These are phyloP conservation scores for Pulveroboletus sp. DNA, from an alignment of 768 basidiomycete genomes.

Conservation along the genomic window DNA sequence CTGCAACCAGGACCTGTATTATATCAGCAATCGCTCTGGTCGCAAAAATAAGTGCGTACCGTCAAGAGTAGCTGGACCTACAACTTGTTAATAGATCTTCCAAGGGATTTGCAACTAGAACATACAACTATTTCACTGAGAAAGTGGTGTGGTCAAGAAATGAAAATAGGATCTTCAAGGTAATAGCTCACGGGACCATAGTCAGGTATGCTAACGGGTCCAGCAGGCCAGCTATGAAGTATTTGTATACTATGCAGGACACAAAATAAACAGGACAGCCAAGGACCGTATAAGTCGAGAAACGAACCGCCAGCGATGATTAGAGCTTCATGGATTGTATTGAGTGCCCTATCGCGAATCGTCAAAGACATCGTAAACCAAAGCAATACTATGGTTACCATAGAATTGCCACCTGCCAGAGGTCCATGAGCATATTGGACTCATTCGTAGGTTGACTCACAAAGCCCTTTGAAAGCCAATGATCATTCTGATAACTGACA, in stretches of 20 bases:
- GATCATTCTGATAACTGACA: constrained; percentile 9
- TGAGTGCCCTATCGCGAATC: neutral
- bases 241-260: constrained; percentile 3
- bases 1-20: constrained; percentile 2
- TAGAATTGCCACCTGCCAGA: constrained; percentile 4
- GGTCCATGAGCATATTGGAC: neutral
- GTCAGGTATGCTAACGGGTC: neutral
- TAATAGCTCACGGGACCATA: constrained; percentile 1
- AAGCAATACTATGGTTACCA: neutral
- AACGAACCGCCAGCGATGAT: constrained; percentile 8
- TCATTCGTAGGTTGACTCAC: constrained; percentile 2
- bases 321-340: constrained; percentile 11
- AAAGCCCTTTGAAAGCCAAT: neutral
- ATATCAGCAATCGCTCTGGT: neutral
- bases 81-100: neutral
- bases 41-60: neutral
- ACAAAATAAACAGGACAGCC: neutral
- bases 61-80: constrained; percentile 6
- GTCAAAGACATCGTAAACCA: neutral
- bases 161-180: no score
- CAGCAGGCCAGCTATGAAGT: neutral
- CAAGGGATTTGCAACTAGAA: neutral
- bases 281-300: neutral
- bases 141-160: neutral
- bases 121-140: constrained; percentile 9